Conservation (phyloP, 2,329 filamentous ascomycete species). For the Penicillium fuscoglaucum region DNA sequence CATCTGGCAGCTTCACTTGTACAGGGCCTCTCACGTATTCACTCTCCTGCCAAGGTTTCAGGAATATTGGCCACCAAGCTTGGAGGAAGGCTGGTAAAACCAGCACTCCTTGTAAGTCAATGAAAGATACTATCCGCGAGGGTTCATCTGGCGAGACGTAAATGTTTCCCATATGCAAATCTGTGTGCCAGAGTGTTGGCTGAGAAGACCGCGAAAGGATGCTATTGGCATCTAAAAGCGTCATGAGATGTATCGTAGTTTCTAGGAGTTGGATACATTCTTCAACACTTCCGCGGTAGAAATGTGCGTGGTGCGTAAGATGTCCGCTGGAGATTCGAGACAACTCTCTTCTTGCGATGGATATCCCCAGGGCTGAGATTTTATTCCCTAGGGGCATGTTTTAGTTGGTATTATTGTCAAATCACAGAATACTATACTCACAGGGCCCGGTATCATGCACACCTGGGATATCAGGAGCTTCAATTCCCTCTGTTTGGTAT, state of each 20-base stretch:
- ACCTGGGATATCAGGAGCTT: background rate
- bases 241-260: background rate
- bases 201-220: background rate
- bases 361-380: background rate
- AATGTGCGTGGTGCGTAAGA: background rate
- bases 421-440: constrained; percentile 4
- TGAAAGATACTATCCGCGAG: background rate
- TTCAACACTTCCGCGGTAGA: background rate
- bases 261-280: background rate
- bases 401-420: background rate
- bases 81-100: background rate
- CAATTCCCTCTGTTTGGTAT: constrained; percentile 2
- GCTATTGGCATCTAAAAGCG: background rate
- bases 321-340: background rate
- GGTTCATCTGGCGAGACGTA: background rate
- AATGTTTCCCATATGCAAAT: background rate
- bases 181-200: background rate
- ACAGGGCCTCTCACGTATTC: background rate
- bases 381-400: background rate
- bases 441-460: constrained; percentile 15
- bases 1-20: constrained; percentile 38
- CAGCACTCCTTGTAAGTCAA: background rate
- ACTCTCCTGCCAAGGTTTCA: background rate
- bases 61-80: background rate
- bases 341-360: background rate